phyloP scores from a whole-genome alignment of 176 grass and related monocot genomes.

The Aegilops sharonensis region DNA sequence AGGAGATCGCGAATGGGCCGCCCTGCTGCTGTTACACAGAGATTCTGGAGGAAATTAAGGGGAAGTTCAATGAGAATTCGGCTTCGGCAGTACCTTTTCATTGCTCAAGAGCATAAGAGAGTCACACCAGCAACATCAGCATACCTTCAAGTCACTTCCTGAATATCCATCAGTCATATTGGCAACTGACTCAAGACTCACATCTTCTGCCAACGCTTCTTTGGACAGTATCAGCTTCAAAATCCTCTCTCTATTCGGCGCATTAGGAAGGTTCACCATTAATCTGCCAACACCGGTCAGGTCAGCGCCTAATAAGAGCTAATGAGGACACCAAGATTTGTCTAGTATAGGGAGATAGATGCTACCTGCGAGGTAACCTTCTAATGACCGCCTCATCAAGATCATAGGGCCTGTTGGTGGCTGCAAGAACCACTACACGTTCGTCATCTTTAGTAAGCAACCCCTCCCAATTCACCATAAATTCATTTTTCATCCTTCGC shows the following conservation, averaged over 20 bases:
- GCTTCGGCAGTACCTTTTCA: neutral
- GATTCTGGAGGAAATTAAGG: constrained; percentile 46
- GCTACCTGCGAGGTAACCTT: constrained; percentile 83
- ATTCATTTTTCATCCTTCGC: constrained; percentile 83
- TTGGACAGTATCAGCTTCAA: constrained; percentile 64
- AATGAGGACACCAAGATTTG: neutral
- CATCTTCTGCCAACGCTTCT: constrained; percentile 54
- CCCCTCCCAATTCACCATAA: constrained; percentile 89
- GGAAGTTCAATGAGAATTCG: neutral
- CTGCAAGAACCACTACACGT: constrained; percentile 73
- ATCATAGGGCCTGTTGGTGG: constrained; percentile 88
- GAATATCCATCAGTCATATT: constrained; percentile 84
- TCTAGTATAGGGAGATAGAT: neutral
- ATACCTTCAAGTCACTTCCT: constrained; percentile 86
- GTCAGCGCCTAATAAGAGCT: constrained; percentile 1
- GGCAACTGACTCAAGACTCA: constrained; percentile 52
- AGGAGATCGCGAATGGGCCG: constrained; percentile 52
- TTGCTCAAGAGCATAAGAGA: neutral
- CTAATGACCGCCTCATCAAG: constrained; percentile 87
- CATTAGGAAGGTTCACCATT: constrained; percentile 82
- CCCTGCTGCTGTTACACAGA: constrained; percentile 54
- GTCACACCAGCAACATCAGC: neutral
- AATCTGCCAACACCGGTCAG: constrained; percentile 50
- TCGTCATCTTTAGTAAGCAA: constrained; percentile 72
- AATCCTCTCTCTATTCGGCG: constrained; percentile 73